Conservation (phyloP, 176 grass and related monocot species). For the Oropetium thomaeum region DNA sequence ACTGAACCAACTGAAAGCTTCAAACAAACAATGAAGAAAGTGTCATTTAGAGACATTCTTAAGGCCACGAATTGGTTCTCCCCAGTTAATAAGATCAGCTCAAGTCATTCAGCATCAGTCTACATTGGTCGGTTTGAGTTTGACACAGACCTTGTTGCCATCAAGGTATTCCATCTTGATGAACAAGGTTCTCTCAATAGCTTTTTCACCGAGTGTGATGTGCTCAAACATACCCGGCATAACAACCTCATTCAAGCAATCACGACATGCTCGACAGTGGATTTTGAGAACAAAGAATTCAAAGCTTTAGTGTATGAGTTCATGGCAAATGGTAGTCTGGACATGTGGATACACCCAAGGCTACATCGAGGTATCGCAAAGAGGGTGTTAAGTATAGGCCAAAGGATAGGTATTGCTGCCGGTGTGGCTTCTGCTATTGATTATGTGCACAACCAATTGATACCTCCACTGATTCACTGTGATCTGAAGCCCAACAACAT, state of each 20-base stretch:
- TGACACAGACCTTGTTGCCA: slow-evolving; percentile 26
- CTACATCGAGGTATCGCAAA: not conserved
- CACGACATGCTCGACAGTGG: slow-evolving; percentile 28
- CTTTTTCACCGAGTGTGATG: slow-evolving; percentile 6
- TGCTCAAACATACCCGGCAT: slow-evolving; percentile 16
- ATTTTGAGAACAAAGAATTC: slow-evolving; percentile 27
- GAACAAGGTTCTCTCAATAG: not conserved
- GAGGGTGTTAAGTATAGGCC: slow-evolving; percentile 20
- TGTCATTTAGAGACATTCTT: slow-evolving; percentile 14
- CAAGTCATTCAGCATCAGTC: slow-evolving; percentile 9
- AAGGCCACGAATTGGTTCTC: slow-evolving; percentile 44
- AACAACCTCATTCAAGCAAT: slow-evolving; percentile 28
- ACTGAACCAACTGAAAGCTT: not conserved
- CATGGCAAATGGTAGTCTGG: slow-evolving; percentile 44
- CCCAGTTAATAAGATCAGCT: not conserved
- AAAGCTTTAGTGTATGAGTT: slow-evolving; percentile 34
- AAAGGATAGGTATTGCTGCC: slow-evolving; percentile 8
- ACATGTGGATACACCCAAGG: slow-evolving; percentile 33
- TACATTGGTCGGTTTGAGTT: slow-evolving; percentile 37
- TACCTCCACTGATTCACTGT: slow-evolving; percentile 19
- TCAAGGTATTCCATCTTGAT: slow-evolving; percentile 26
- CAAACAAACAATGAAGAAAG: slow-evolving; percentile 34
- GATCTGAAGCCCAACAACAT: slow-evolving; percentile 41
- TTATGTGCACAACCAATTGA: slow-evolving; percentile 21
- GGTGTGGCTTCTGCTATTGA: slow-evolving; percentile 27